Base-by-base conservation (phyloP, 495 filamentous ascomycete species). In the Hamigera avellanea region DNA sequence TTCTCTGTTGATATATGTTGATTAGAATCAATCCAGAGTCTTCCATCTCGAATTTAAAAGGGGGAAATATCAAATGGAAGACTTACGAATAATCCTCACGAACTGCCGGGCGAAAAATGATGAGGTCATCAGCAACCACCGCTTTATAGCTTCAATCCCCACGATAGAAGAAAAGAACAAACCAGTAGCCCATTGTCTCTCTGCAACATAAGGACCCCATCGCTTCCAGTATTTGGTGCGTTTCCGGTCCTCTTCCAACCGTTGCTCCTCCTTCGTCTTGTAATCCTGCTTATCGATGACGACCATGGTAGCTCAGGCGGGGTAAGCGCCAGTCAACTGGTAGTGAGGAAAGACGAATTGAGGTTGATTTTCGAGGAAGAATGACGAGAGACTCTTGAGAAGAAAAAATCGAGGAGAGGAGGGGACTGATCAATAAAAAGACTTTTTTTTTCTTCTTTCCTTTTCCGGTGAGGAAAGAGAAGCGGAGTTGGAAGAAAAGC, bases 11-110 rank as follows among this genome's bases (percentile, higher is more conserved):
- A 23, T 19, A 44, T 32, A 34, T 40, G 43, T 26, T 48, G 10
- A 35, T 10, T 26, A 37, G 15, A 35, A 16, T 43, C 33, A 37
- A 33, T 39, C n/a, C n/a, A n/a, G n/a, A n/a, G n/a, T n/a, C 39
- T 50, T 31, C 8, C 15, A 23, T 18, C n/a, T 8, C 21, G 14
- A 35, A 26, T 32, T 44, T 41, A 41, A 39, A 17, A 41, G 19
- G 33, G 14, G 9, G 14, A 29, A 8, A 35, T 29, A 13, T 14
- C 37, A 39, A 34, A 41, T 19, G 19, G 34, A 17, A 25, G 18
- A 64, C 78, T 78, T 52, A 82, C 78, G 78, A 82, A 56, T 96
- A 96, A 66, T 96, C 89, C 68, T 96, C 89, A 45, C 89, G 74
- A 38, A 96, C 89, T 86, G 57, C 49, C 46, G 31, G 35, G 32